Percentiles rank a stretch among this genome's conserved stretches.
Conservation (phyloP, 2,329 filamentous ascomycete genomes). For the Pseudopithomyces chartarum region DNA sequence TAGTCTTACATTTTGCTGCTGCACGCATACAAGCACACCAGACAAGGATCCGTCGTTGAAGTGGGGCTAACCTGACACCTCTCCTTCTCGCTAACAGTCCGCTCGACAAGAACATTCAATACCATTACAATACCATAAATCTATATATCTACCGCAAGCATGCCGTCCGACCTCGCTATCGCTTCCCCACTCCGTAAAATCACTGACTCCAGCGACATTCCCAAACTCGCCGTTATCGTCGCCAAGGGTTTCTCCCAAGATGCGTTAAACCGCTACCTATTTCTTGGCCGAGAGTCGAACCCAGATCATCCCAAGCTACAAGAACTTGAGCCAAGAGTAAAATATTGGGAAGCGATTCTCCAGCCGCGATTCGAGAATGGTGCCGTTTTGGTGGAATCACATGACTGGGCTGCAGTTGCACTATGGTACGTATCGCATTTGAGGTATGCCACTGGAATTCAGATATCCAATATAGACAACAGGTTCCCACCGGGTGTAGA, state of each 20-base stretch:
- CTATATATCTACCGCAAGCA: background rate
- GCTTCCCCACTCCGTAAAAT: background rate
- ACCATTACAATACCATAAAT: too few species aligned
- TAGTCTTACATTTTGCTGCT: too few species aligned
- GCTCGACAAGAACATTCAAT: too few species aligned
- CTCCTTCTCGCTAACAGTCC: too few species aligned
- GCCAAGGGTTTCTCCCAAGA: conserved; percentile 3
- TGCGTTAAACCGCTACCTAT: conserved; percentile 6
- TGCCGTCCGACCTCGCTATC: background rate
- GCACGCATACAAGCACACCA: too few species aligned
- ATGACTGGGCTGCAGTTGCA: conserved; percentile 7
- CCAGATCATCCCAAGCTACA: conserved; percentile 5
- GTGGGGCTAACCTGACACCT: too few species aligned
- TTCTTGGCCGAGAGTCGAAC: conserved; percentile 1
- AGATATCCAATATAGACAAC: background rate
- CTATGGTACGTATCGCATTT: conserved; percentile 2
- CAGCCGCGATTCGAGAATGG: conserved; percentile 4
- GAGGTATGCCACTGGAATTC: too few species aligned
- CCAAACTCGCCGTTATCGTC: background rate
- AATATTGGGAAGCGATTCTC: conserved; percentile 5
- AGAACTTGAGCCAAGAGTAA: background rate
- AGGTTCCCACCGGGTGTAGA: conserved; percentile 8
- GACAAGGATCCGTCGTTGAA: too few species aligned
- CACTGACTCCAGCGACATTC: conserved; percentile 1
- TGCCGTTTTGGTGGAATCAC: background rate